Evolutionary conservation across 371 early-diverging fungal species (phyloP).

Genomic region (Ordospora pajunii): DNA sequence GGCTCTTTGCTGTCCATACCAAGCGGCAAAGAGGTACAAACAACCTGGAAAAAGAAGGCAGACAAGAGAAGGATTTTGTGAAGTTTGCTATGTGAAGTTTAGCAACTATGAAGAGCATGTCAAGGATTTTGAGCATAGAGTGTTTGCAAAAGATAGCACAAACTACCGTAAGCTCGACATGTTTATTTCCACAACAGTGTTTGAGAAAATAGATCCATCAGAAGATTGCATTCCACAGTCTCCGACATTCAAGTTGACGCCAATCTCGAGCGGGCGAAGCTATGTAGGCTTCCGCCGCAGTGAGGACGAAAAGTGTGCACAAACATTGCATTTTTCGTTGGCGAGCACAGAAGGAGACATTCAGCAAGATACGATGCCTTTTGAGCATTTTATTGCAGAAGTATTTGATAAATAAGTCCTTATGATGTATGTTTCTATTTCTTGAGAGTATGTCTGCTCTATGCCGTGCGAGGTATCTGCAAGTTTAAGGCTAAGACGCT

Average conservation of each 20-base stretch:
- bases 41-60: slow-evolving; percentile 12
- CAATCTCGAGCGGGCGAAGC: not conserved
- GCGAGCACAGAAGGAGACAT: not conserved
- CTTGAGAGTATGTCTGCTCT: too few relatives aligned
- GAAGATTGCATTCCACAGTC: not conserved
- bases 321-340: not conserved
- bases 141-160: slow-evolving; percentile 31
- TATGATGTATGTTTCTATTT: not conserved
- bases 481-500: not conserved
- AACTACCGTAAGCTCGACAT: slow-evolving; percentile 55
- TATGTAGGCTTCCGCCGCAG: not conserved
- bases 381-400: slow-evolving; percentile 7
- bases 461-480: too few relatives aligned
- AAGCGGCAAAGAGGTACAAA: slow-evolving; percentile 1
- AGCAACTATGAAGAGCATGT: slow-evolving; percentile 55
- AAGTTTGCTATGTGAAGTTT: slow-evolving; percentile 56
- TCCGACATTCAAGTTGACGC: not conserved
- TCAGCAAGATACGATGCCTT: not conserved
- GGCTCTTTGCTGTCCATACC: slow-evolving; percentile 36
- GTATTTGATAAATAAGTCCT: slow-evolving; percentile 1
- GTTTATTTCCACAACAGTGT: slow-evolving; percentile 33
- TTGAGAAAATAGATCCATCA: not conserved
- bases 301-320: not conserved
- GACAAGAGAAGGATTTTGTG: slow-evolving; percentile 55
- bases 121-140: slow-evolving; percentile 36